phyloP scores from a whole-genome alignment of 2,329 filamentous ascomycete species.

The Venturia aucupariae region DNA sequence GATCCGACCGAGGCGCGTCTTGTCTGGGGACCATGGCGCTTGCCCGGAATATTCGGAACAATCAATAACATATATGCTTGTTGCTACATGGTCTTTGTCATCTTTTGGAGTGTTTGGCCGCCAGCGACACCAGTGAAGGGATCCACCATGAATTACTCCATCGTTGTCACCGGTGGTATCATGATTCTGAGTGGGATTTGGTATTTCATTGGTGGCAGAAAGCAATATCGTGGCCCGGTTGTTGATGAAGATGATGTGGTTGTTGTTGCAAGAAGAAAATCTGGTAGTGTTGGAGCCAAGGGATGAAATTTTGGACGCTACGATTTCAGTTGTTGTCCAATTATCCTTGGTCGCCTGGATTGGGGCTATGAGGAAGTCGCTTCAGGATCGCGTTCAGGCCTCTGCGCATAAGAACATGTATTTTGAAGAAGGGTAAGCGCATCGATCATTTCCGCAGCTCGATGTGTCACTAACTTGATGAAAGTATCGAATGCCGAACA shows the following conservation, averaged over 20 bases:
- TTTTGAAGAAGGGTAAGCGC: no score
- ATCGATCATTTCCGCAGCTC: no score
- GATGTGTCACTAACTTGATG: no score
- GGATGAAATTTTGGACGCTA: background rate
- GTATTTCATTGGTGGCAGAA: conserved; percentile 29
- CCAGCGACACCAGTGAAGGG: conserved; percentile 25
- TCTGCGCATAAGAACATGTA: no score
- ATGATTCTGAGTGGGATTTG: conserved; percentile 28
- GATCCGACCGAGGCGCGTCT: conserved; percentile 25
- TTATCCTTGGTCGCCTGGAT: no score
- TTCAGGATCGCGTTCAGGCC: no score
- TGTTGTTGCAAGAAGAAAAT: conserved; percentile 19
- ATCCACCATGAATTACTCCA: conserved; percentile 35
- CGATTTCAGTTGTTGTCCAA: background rate
- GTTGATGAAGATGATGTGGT: conserved; percentile 26
- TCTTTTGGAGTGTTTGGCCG: conserved; percentile 50
- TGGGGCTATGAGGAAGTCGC: no score
- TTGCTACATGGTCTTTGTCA: conserved; percentile 43
- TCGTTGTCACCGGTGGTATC: conserved; percentile 31
- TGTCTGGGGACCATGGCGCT: conserved; percentile 47
- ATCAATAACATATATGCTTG: conserved; percentile 47
- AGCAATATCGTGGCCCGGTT: conserved; percentile 30
- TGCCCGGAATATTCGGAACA: conserved; percentile 43
- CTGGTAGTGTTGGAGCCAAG: conserved; percentile 17
- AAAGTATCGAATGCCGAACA: no score